These are phyloP conservation scores for Tuber borchii DNA, from an alignment of 495 filamentous ascomycete species.

Conservation along the genomic window DNA sequence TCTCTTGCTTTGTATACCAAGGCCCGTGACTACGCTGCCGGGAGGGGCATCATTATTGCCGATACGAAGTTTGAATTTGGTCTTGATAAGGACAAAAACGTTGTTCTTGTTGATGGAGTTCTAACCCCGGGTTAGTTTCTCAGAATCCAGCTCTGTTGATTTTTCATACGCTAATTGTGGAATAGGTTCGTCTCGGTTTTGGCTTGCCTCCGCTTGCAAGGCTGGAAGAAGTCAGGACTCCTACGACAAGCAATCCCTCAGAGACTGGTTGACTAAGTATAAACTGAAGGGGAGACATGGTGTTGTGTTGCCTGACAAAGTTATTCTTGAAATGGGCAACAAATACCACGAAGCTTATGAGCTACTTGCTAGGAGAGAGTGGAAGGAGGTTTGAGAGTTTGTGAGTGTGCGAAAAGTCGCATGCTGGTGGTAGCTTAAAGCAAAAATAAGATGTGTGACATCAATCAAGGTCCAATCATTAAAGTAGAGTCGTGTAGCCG, in stretches of 20 bases:
- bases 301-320: constrained; percentile 59
- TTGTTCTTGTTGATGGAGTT: constrained; percentile 87
- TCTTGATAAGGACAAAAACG: constrained; percentile 65
- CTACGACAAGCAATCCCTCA: constrained; percentile 85
- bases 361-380: constrained; percentile 58
- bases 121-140: constrained; percentile 54
- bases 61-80: constrained; percentile 78
- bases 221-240: constrained; percentile 68
- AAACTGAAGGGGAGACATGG: constrained; percentile 66
- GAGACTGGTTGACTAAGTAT: constrained; percentile 72
- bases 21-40: constrained; percentile 65
- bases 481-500: not conserved
- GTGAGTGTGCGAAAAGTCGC: not conserved
- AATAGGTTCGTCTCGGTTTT: constrained; percentile 78
- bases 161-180: constrained; percentile 5
- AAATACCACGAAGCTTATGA: constrained; percentile 68
- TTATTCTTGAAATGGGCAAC: constrained; percentile 56
- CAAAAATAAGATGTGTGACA: not conserved
- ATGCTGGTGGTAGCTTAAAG: not conserved
- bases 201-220: constrained; percentile 67
- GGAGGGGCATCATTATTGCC: constrained; percentile 82
- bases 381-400: constrained; percentile 10
- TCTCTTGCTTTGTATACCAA: constrained; percentile 64
- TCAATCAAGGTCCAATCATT: not conserved
- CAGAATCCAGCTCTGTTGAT: constrained; percentile 19